These are phyloP conservation scores for Leptomonas seymouri DNA, from an alignment of 208 protist genomes.

Conservation along the genomic window DNA sequence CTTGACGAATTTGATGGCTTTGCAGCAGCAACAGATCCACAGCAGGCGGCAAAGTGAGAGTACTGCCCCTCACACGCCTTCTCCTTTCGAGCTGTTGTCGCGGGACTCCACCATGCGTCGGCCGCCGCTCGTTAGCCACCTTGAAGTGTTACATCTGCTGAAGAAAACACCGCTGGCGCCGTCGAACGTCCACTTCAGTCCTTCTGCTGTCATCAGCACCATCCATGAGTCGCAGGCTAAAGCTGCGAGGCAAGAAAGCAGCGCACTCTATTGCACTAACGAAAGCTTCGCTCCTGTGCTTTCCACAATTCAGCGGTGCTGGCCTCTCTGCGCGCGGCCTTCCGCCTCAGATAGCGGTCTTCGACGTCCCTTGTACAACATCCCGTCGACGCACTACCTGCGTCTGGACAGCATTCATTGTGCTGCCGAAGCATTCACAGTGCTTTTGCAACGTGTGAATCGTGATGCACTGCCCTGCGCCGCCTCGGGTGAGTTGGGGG, in stretches of 20 bases:
- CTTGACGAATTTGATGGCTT: slow-evolving; percentile 2
- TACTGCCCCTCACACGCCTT: background rate
- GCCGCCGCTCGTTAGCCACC: slow-evolving; percentile 9
- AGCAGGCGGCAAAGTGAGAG: background rate
- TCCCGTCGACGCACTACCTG: slow-evolving; percentile 30
- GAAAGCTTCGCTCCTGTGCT: slow-evolving; percentile 5
- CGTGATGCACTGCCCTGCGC: background rate
- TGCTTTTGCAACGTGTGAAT: slow-evolving; percentile 27
- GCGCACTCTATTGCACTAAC: no score
- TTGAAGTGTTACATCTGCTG: slow-evolving; percentile 28
- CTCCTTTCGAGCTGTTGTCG: slow-evolving; percentile 2
- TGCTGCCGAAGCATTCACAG: slow-evolving; percentile 32
- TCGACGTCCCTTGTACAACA: slow-evolving; percentile 36
- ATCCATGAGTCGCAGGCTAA: slow-evolving; percentile 19
- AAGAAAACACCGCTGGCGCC: background rate
- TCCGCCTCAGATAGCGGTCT: slow-evolving; percentile 19
- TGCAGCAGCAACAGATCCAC: slow-evolving; percentile 12
- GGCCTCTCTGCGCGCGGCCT: slow-evolving; percentile 14
- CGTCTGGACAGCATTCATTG: slow-evolving; percentile 24
- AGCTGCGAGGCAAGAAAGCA: background rate
- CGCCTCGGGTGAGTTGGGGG: background rate
- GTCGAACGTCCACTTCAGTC: background rate
- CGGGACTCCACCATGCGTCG: background rate
- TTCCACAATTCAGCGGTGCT: slow-evolving; percentile 1
- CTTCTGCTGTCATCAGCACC: background rate